Evolutionary conservation across 1,284 basidiomycete species (phyloP).

Genomic region (Sporisorium exsertum): DNA sequence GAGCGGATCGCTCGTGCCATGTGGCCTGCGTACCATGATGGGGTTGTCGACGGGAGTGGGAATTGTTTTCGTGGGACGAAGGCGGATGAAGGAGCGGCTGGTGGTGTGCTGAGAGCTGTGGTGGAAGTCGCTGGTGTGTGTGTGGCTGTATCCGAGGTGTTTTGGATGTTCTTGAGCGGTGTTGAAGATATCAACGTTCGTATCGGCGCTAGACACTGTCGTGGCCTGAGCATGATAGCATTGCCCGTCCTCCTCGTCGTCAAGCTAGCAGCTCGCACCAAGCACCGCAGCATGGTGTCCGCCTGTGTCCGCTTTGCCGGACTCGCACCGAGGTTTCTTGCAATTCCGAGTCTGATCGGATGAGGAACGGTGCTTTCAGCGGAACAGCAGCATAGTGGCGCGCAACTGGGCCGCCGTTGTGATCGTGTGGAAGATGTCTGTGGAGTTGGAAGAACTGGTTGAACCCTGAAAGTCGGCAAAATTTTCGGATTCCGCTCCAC

Average conservation of each 20-base stretch:
- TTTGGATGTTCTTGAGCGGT: background rate
- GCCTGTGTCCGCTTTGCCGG: background rate
- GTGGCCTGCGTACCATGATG: constrained; percentile 97
- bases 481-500: constrained; percentile 17
- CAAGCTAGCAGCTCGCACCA: background rate
- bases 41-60: constrained; percentile 73
- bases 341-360: too few relatives aligned
- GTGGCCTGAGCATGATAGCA: background rate
- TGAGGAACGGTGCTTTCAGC: background rate
- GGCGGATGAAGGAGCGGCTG: background rate
- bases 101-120: background rate
- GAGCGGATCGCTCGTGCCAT: constrained; percentile 74
- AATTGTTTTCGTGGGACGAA: constrained; percentile 70
- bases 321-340: background rate
- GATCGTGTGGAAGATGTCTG: background rate
- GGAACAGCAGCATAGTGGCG: constrained; percentile 5
- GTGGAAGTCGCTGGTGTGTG: background rate
- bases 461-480: constrained; percentile 27
- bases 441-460: constrained; percentile 3
- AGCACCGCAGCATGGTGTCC: constrained; percentile 2
- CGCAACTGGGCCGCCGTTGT: background rate
- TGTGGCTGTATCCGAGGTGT: background rate
- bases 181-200: background rate
- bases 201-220: background rate
- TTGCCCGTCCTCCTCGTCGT: background rate